Evolutionary conservation across 1,284 basidiomycete species (phyloP).

Genomic region (Ceratobasidium sp.): DNA sequence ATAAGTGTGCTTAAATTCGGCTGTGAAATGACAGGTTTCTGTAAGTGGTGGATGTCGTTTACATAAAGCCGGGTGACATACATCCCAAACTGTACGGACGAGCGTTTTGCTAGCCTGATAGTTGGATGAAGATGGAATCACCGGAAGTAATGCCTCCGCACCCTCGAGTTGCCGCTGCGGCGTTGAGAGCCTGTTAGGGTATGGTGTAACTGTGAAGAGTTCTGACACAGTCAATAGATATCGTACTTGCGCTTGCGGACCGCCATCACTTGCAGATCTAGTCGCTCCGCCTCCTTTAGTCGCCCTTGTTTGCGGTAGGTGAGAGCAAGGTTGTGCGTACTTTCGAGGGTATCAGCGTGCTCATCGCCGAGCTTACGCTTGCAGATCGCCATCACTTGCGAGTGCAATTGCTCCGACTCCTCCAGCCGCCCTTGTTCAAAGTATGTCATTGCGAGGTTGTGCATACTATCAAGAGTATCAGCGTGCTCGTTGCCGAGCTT

Average conservation of each 20-base stretch:
- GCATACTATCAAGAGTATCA: background rate
- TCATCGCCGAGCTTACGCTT: background rate
- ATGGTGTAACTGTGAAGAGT: background rate
- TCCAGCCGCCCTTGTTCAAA: background rate
- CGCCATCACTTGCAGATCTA: background rate
- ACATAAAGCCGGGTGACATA: too few species aligned
- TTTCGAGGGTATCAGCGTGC: background rate
- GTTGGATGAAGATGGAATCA: too few species aligned
- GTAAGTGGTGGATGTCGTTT: too few species aligned
- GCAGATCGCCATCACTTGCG: background rate
- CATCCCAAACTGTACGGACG: too few species aligned
- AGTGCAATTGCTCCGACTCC: background rate
- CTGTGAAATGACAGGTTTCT: too few species aligned
- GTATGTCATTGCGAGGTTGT: background rate
- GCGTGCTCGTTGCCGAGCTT: conserved; percentile 15
- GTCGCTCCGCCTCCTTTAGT: background rate
- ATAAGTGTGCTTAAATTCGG: too few species aligned
- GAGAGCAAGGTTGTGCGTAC: background rate
- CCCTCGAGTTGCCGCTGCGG: too few species aligned
- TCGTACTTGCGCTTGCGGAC: too few species aligned
- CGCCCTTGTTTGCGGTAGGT: background rate
- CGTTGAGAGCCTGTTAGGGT: background rate
- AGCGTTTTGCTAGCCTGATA: too few species aligned
- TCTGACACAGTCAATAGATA: background rate
- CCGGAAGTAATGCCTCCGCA: too few species aligned